Conservation (phyloP, 331 rosid genomes). For the Dryas integrifolia region DNA sequence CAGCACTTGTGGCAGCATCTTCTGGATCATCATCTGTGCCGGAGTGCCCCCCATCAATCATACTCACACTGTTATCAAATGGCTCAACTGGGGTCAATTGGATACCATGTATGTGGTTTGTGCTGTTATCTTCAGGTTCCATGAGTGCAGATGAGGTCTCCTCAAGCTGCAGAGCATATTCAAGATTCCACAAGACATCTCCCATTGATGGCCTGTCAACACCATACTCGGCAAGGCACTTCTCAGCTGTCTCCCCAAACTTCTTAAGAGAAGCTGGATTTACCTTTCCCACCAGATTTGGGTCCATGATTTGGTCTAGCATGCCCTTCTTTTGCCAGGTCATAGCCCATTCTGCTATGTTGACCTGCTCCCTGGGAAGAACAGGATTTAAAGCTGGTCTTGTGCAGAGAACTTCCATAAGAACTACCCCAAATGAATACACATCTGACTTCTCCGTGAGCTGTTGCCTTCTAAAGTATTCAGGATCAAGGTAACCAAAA, state of each 20-base stretch:
- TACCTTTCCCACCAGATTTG: conserved; percentile 70
- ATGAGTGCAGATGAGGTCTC: conserved; percentile 69
- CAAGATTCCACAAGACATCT: conserved; percentile 88
- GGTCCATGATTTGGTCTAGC: conserved; percentile 94
- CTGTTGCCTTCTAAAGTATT: conserved; percentile 91
- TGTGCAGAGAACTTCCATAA: conserved; percentile 93
- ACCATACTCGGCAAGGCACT: conserved; percentile 87
- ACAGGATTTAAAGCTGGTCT: conserved; percentile 95
- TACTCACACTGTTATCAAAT: conserved; percentile 78
- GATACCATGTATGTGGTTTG: conserved; percentile 84
- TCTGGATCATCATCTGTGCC: conserved; percentile 64
- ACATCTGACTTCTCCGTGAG: conserved; percentile 97
- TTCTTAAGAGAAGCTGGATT: conserved; percentile 84
- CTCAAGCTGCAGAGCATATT: conserved; percentile 91
- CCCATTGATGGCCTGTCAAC: conserved; percentile 97
- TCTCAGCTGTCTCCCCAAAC: conserved; percentile 93
- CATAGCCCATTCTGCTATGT: conserved; percentile 98
- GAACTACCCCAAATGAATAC: conserved; percentile 91
- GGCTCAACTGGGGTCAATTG: conserved; percentile 69
- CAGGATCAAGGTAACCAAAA: conserved; percentile 97
- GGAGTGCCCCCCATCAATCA: conserved; percentile 57
- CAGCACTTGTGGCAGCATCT: conserved; percentile 86
- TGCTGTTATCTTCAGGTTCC: conserved; percentile 97
- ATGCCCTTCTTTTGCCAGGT: conserved; percentile 91
- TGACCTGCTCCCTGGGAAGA: conserved; percentile 90